Percentiles rank a stretch among this genome's conserved stretches.
phyloP scores from a whole-genome alignment of 2,329 filamentous ascomycete genomes.

The Aspergillus versicolor region DNA sequence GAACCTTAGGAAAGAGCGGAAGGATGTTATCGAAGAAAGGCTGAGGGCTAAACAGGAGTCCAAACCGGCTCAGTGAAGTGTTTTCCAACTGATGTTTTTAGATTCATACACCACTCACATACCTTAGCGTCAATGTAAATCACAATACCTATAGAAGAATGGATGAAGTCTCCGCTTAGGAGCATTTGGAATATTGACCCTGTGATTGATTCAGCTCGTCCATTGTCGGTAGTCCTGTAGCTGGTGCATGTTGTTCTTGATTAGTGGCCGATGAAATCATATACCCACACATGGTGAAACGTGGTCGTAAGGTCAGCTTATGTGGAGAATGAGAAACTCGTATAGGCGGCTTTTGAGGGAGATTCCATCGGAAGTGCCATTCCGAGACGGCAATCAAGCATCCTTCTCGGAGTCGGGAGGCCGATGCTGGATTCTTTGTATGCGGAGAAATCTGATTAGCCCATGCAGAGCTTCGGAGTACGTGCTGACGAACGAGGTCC shows the following conservation, averaged over 20 bases:
- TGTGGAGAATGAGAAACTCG: not conserved
- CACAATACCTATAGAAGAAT: not conserved
- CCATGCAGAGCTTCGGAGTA: too few species aligned
- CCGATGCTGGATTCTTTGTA: not conserved
- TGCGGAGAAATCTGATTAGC: too few species aligned
- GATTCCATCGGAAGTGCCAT: not conserved
- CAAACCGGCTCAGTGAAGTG: not conserved
- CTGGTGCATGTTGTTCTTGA: not conserved
- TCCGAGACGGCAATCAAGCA: not conserved
- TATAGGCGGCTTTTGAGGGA: not conserved
- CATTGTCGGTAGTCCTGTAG: not conserved
- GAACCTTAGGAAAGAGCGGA: slow-evolving; percentile 39
- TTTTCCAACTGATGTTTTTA: not conserved
- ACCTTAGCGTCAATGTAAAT: not conserved
- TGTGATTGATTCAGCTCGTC: not conserved
- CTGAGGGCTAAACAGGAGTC: slow-evolving; percentile 10
- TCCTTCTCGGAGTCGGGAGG: not conserved
- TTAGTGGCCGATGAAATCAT: not conserved
- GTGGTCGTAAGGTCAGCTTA: not conserved
- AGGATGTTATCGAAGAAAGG: slow-evolving; percentile 27
- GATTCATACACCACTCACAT: not conserved
- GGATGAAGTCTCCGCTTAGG: not conserved
- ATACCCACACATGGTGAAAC: not conserved
- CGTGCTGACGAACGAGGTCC: too few species aligned
- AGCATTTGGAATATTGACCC: not conserved